A percentile compares a stretch with the other conserved stretches of the same genome.
phyloP scores from a whole-genome alignment of 495 filamentous ascomycete species.

The Rostrohypoxylon terebratum region DNA sequence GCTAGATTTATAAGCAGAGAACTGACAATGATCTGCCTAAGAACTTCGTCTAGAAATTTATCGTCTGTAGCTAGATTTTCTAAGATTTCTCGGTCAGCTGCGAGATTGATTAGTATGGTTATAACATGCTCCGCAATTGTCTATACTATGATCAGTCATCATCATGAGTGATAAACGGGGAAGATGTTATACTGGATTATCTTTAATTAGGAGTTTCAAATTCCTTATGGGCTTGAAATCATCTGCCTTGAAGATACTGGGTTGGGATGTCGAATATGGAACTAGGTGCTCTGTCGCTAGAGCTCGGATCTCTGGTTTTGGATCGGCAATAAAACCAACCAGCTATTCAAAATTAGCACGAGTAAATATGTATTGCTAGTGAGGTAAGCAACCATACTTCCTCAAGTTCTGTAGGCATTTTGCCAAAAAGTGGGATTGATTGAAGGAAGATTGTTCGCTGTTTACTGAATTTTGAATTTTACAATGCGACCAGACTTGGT shows the following conservation, averaged over 20 bases:
- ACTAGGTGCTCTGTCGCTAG: conserved; percentile 86
- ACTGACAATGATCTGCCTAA: conserved; percentile 81
- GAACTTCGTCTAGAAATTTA: conserved; percentile 77
- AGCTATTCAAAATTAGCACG: conserved; percentile 66
- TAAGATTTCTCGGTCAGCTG: conserved; percentile 78
- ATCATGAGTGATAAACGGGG: neutral
- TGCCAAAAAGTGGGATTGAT: neutral
- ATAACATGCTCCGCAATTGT: conserved; percentile 92
- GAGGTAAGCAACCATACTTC: conserved; percentile 64
- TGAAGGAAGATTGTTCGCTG: neutral
- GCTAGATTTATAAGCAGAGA: neutral
- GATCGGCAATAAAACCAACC: conserved; percentile 90
- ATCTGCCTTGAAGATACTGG: conserved; percentile 83
- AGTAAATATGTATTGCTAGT: neutral
- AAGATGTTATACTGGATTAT: conserved; percentile 72
- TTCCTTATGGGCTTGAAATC: conserved; percentile 85
- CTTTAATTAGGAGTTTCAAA: conserved; percentile 86
- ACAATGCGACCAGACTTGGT: conserved; percentile 3
- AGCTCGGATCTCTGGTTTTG: conserved; percentile 81
- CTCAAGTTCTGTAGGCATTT: conserved; percentile 85
- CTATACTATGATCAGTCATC: conserved; percentile 56
- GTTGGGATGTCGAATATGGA: conserved; percentile 81
- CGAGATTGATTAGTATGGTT: conserved; percentile 92
- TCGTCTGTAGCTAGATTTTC: conserved; percentile 80
- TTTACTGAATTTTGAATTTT: conserved; percentile 20